phyloP scores from a whole-genome alignment of 345 rosid genomes.

The Gossypium thurberi region DNA sequence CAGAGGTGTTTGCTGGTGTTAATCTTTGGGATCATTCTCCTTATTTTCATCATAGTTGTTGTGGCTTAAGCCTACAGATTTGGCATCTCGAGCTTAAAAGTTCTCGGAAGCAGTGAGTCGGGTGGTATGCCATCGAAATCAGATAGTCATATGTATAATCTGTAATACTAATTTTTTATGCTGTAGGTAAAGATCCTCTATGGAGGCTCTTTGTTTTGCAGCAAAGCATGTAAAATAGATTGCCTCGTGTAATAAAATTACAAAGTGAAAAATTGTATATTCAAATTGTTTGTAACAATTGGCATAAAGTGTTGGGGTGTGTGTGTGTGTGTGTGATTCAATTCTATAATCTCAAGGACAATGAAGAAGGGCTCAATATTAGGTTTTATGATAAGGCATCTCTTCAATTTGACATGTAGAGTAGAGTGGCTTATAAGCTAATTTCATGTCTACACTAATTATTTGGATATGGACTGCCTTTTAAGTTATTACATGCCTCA shows the following conservation, averaged over 20 bases:
- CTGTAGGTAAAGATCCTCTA: background rate
- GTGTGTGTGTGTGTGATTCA: no score
- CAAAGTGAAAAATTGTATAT: background rate
- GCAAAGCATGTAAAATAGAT: conserved; percentile 9
- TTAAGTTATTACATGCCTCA: background rate
- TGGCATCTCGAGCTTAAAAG: background rate
- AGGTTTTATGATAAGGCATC: no score
- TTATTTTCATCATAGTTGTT: conserved; percentile 51
- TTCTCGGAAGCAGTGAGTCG: background rate
- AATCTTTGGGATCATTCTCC: conserved; percentile 58
- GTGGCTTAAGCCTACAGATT: conserved; percentile 33
- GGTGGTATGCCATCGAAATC: background rate
- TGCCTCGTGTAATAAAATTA: background rate
- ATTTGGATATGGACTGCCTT: background rate
- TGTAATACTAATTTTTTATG: background rate
- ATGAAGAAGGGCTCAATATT: no score
- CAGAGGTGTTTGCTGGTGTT: conserved; percentile 66
- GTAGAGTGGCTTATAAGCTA: background rate
- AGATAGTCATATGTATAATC: background rate
- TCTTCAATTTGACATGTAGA: background rate
- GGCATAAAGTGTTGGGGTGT: background rate
- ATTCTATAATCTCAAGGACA: no score
- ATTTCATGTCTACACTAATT: background rate
- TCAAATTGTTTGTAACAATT: background rate
- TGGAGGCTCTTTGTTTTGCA: background rate